Percentiles rank a stretch among this genome's conserved stretches.
Conservation (phyloP, 2,329 filamentous ascomycete genomes). For the Neophaeococcomyces aloes region DNA sequence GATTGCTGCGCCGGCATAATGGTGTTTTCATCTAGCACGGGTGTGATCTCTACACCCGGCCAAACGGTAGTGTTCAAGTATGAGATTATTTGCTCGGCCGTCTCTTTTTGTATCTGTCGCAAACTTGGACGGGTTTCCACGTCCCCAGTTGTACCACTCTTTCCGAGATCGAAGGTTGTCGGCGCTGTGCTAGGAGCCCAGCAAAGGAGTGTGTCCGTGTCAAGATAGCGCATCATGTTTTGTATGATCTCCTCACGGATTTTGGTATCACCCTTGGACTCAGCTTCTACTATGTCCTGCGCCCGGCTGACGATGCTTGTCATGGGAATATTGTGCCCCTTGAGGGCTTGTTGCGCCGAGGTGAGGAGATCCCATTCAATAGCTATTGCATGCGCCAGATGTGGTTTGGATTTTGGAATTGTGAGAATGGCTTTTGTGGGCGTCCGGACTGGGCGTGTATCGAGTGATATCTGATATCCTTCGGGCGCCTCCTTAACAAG, state of each 20-base stretch:
- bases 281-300: conserved; percentile 65
- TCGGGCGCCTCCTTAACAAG: conserved; percentile 52
- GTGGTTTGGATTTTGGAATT: conserved; percentile 63
- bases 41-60: conserved; percentile 69
- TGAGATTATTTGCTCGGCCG: conserved; percentile 58
- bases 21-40: conserved; percentile 66
- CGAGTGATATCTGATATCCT: conserved; percentile 59
- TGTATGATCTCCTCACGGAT: conserved; percentile 55
- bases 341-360: conserved; percentile 71
- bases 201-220: conserved; percentile 86
- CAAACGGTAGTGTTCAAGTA: conserved; percentile 65
- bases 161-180: conserved; percentile 37
- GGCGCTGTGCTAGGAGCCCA: conserved; percentile 57
- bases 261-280: conserved; percentile 39
- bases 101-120: conserved; percentile 59
- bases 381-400: conserved; percentile 75
- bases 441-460: conserved; percentile 67
- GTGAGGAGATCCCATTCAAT: conserved; percentile 85
- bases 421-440: conserved; percentile 61
- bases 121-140: conserved; percentile 47
- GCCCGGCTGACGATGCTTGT: conserved; percentile 78
- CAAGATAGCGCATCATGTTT: conserved; percentile 71
- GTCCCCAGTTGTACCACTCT: conserved; percentile 25
- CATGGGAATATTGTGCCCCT: conserved; percentile 78
- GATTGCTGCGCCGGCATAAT: conserved; percentile 68